Evolutionary conservation across 176 grass and related monocot genomes (phyloP), one percentile per base, ranked within the genome.

Genomic region (Phragmites australis): DNA sequence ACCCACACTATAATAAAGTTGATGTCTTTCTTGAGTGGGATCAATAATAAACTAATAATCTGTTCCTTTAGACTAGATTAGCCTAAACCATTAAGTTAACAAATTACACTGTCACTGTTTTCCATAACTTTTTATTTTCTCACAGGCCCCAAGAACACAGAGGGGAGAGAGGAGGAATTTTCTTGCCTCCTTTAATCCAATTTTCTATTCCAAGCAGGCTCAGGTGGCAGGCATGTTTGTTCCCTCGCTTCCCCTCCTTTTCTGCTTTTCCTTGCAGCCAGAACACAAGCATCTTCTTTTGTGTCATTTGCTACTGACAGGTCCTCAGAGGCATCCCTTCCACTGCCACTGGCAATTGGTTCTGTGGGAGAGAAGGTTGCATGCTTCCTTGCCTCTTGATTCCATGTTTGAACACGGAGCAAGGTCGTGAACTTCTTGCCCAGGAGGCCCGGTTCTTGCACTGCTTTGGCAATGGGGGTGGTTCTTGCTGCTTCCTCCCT

Each of bases 151-250:
- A 42, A 81, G 70, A 81, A 81, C 84, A 68, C 60, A 75, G 22
- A 74, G 43, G n/a, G 37, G 32, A 18, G 49, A 17, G 32, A 15
- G 79, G 41, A 82, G 30, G 59, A 39, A 70, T 78, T 77, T 75
- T 71, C 76, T 43, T 84, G 53, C 51, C 51, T 82, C 49, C 18
- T 81, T 72, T 79, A 84, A 65, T 19, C 64, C 48, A 76, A 70
- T 88, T 88, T 88, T 89, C 78, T 81, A 76, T 68, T 88, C 69
- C 83, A 61, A 81, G 75, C 85, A 89, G 57, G 55, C 61, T 90
- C 86, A 91, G 86, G 93, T 91, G 90, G 90, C 93, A 97, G 93
- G 90, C 93, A 93, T 91, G 86, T 91, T 90, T 97, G 93, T 87
- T 87, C 90, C 93, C 90, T 76, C 75, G 16, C 40, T 45, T 63